phyloP scores from a whole-genome alignment of 140 eudicot species.

The Ambrosia hybrid region DNA sequence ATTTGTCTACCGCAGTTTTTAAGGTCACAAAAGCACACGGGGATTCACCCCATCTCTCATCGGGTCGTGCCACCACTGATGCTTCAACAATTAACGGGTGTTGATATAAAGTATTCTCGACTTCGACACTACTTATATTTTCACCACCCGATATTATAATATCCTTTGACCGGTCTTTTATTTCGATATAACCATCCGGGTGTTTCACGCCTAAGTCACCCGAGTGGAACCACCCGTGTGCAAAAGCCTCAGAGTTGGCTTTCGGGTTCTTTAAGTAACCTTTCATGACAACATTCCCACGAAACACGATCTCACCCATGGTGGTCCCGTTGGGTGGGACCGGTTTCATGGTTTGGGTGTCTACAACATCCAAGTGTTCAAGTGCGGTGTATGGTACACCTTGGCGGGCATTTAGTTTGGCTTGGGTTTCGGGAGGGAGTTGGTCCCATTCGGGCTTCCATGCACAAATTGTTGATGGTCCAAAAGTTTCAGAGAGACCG shows the following conservation, averaged over 20 bases:
- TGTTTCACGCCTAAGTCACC: constrained; percentile 82
- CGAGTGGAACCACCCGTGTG: constrained; percentile 67
- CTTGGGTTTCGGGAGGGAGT: constrained; percentile 56
- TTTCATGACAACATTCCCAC: constrained; percentile 82
- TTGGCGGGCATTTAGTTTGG: constrained; percentile 71
- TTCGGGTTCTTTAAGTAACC: constrained; percentile 81
- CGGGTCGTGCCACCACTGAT: constrained; percentile 81
- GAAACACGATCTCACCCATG: constrained; percentile 73
- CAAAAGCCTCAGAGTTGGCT: constrained; percentile 76
- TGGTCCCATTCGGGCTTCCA: constrained; percentile 93
- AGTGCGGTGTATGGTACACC: constrained; percentile 59
- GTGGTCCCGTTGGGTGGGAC: constrained; percentile 78
- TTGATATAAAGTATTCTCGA: constrained; percentile 57
- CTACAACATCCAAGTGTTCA: constrained; percentile 60
- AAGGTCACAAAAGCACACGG: constrained; percentile 86
- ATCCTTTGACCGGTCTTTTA: constrained; percentile 80
- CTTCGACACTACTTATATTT: constrained; percentile 85
- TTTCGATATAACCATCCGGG: constrained; percentile 72
- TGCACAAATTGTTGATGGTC: constrained; percentile 77
- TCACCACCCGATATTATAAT: constrained; percentile 88
- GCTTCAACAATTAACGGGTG: constrained; percentile 68
- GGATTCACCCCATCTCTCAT: constrained; percentile 73
- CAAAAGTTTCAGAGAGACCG: constrained; percentile 79
- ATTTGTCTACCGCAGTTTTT: constrained; percentile 41
- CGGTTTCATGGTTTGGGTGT: constrained; percentile 31